Conservation (phyloP, 805 yeast genomes). For the Groenewaldozyma tartarivorans region DNA sequence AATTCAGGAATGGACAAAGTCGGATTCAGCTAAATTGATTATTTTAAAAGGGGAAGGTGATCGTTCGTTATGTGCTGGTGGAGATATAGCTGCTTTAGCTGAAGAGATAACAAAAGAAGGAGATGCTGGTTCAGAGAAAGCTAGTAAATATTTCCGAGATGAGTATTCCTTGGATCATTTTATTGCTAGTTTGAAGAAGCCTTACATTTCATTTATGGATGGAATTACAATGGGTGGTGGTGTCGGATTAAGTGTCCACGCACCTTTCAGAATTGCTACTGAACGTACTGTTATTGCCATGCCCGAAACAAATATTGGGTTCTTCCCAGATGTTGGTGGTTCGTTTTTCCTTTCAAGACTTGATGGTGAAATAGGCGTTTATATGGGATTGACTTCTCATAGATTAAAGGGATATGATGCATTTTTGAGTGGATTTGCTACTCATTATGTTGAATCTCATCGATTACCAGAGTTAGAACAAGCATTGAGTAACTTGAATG, state of each 20-base stretch:
- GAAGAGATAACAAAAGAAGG: conserved; percentile 22
- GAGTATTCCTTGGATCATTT: conserved; percentile 79
- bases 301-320: conserved; percentile 98
- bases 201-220: conserved; percentile 75
- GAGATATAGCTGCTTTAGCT: conserved; percentile 83
- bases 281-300: conserved; percentile 86
- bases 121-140: conserved; percentile 40
- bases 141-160: conserved; percentile 58
- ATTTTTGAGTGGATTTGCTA: conserved; percentile 76
- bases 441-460: conserved; percentile 73
- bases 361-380: conserved; percentile 77
- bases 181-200: conserved; percentile 76
- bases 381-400: conserved; percentile 79
- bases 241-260: conserved; percentile 83
- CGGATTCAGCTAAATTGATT: conserved; percentile 52
- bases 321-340: conserved; percentile 93
- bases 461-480: conserved; percentile 52
- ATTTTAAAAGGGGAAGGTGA: conserved; percentile 54
- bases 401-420: conserved; percentile 69
- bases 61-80: conserved; percentile 89
- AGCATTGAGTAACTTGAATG: conserved; percentile 55
- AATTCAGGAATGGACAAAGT: conserved; percentile 64
- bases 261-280: conserved; percentile 88
- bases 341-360: conserved; percentile 79
- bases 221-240: conserved; percentile 99